phyloP scores from a whole-genome alignment of 2,329 filamentous ascomycete genomes.

The Corynespora cassiicola region DNA sequence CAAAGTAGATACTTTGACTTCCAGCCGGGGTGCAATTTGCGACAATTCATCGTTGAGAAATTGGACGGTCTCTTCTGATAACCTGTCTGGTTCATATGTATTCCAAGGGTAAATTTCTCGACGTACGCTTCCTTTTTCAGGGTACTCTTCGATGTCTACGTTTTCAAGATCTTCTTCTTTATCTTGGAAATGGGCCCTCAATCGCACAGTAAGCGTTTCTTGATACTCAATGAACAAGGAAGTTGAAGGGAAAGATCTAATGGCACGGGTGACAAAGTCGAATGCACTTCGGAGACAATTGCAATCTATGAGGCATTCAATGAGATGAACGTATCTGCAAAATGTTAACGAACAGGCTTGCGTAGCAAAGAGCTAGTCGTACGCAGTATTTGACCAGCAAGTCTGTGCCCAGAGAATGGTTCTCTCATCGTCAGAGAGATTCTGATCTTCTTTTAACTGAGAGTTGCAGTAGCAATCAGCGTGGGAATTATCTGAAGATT shows the following conservation, averaged over 20 bases:
- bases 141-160: slow-evolving; percentile 63
- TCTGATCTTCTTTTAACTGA: slow-evolving; percentile 2
- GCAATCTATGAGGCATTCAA: slow-evolving; percentile 63
- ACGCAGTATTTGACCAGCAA: slow-evolving; percentile 35
- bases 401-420: slow-evolving; percentile 26
- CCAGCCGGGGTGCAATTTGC: slow-evolving; percentile 78
- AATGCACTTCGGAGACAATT: slow-evolving; percentile 73
- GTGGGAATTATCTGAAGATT: slow-evolving; percentile 1
- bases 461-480: slow-evolving; percentile 1
- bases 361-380: slow-evolving; percentile 18
- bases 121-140: slow-evolving; percentile 73
- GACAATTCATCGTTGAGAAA: slow-evolving; percentile 75
- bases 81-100: slow-evolving; percentile 64
- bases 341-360: slow-evolving; percentile 11
- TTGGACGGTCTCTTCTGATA: slow-evolving; percentile 61
- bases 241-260: slow-evolving; percentile 62
- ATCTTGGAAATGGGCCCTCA: slow-evolving; percentile 29
- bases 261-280: slow-evolving; percentile 69
- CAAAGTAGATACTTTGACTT: slow-evolving; percentile 76
- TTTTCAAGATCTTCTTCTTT: slow-evolving; percentile 38
- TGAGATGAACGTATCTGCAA: slow-evolving; percentile 39
- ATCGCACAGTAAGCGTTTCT: slow-evolving; percentile 54
- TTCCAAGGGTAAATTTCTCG: slow-evolving; percentile 71
- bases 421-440: slow-evolving; percentile 13
- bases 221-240: slow-evolving; percentile 62